phyloP scores from a whole-genome alignment of 805 yeast species.

The Myxozyma sirexii region DNA sequence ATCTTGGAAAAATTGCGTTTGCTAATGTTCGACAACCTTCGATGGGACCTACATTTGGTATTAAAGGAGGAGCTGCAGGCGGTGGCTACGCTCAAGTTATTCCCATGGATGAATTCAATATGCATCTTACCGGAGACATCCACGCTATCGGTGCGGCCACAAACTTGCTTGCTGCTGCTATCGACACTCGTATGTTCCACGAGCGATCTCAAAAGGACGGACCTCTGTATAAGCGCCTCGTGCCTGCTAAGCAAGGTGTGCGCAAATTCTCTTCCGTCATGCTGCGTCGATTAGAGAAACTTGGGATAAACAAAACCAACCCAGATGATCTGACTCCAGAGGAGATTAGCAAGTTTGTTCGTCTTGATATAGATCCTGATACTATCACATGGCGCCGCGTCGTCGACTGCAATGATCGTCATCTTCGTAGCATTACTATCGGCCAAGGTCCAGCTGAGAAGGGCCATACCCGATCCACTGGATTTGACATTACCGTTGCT shows the following conservation, averaged over 20 bases:
- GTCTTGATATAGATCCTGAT: constrained; percentile 85
- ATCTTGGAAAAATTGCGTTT: constrained; percentile 74
- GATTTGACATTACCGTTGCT: constrained; percentile 96
- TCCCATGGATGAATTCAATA: constrained; percentile 98
- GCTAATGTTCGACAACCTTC: constrained; percentile 98
- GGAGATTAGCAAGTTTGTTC: constrained; percentile 72
- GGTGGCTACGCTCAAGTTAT: constrained; percentile 98
- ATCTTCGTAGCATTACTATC: constrained; percentile 82
- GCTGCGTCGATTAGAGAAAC: constrained; percentile 70
- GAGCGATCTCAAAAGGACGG: constrained; percentile 82
- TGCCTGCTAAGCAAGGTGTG: constrained; percentile 79
- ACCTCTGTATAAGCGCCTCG: constrained; percentile 80
- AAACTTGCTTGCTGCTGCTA: constrained; percentile 91
- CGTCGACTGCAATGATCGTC: constrained; percentile 91
- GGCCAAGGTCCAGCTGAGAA: constrained; percentile 94
- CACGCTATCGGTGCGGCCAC: constrained; percentile 95
- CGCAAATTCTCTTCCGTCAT: constrained; percentile 79
- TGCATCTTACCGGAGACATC: constrained; percentile 96
- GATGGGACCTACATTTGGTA: constrained; percentile 98
- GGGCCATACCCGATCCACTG: constrained; percentile 80
- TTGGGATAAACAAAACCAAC: constrained; percentile 79
- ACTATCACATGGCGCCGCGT: constrained; percentile 94
- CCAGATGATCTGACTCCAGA: constrained; percentile 79
- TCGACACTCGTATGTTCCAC: constrained; percentile 96
- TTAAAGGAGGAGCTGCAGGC: constrained; percentile 99